These are phyloP conservation scores for Populus nigra DNA, from an alignment of 345 rosid genomes.

Conservation along the genomic window DNA sequence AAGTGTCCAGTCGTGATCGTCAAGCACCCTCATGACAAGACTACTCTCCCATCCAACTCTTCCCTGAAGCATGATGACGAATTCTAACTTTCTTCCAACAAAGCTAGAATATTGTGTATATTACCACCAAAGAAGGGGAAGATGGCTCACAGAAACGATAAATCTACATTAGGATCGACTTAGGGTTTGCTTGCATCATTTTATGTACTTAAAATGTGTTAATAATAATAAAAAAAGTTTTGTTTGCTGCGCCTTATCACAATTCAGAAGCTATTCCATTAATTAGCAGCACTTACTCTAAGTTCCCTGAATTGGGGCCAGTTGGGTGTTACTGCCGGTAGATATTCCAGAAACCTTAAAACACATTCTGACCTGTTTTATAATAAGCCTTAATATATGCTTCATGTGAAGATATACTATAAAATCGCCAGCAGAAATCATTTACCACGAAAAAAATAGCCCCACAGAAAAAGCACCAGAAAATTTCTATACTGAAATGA, in stretches of 20 bases:
- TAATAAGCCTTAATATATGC: background rate
- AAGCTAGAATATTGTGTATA: background rate
- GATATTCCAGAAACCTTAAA: background rate
- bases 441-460: background rate
- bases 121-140: background rate
- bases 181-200: background rate
- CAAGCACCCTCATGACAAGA: constrained; percentile 40
- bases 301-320: background rate
- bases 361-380: no score
- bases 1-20: constrained; percentile 86
- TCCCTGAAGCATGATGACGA: background rate
- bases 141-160: background rate
- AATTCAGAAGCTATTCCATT: background rate
- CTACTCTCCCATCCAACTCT: background rate
- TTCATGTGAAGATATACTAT: background rate
- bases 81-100: background rate
- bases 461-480: background rate
- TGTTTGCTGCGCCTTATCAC: background rate
- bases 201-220: background rate
- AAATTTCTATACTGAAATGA: background rate
- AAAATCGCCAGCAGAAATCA: background rate
- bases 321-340: background rate
- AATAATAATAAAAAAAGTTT: no score
- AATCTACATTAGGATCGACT: background rate
- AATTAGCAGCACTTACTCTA: background rate